phyloP scores from a whole-genome alignment of 495 filamentous ascomycete species.

The Extremus antarcticus region DNA sequence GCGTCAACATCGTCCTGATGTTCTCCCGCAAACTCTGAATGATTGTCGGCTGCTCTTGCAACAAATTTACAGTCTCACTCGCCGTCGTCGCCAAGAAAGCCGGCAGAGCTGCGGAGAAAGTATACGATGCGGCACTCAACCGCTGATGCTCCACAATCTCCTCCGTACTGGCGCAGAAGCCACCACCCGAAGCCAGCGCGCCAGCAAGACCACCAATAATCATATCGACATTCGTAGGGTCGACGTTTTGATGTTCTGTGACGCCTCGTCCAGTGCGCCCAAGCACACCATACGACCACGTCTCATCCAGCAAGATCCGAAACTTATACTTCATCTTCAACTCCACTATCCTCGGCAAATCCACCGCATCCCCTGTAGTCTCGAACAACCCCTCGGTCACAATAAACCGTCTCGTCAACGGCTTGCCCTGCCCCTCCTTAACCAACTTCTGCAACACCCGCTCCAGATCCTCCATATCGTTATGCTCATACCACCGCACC shows the following conservation, averaged over 20 bases:
- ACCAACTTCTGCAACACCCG: conserved; percentile 72
- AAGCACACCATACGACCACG: conserved; percentile 89
- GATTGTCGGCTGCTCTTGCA: conserved; percentile 74
- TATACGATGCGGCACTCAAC: conserved; percentile 79
- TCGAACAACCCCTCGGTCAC: conserved; percentile 95
- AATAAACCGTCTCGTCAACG: conserved; percentile 85
- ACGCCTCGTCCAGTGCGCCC: conserved; percentile 82
- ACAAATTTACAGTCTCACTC: conserved; percentile 70
- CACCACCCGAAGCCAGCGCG: conserved; percentile 80
- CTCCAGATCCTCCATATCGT: conserved; percentile 89
- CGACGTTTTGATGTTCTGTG: conserved; percentile 92
- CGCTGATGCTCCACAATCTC: conserved; percentile 95
- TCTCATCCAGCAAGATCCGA: conserved; percentile 92
- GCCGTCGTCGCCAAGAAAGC: conserved; percentile 92
- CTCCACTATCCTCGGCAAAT: conserved; percentile 80
- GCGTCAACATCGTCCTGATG: conserved; percentile 66
- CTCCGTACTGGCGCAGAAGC: conserved; percentile 81
- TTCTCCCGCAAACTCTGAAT: conserved; percentile 67
- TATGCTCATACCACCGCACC: conserved; percentile 90
- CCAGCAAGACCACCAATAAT: conserved; percentile 88
- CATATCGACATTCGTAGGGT: conserved; percentile 84
- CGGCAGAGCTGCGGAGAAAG: conserved; percentile 87
- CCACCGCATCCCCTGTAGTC: conserved; percentile 70
- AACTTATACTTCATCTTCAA: conserved; percentile 93
- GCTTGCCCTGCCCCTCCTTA: conserved; percentile 78